A percentile compares a stretch with the other conserved stretches of the same genome.
These are phyloP conservation scores for Russula dissimulans DNA, from an alignment of 768 basidiomycete genomes.

Conservation along the genomic window DNA sequence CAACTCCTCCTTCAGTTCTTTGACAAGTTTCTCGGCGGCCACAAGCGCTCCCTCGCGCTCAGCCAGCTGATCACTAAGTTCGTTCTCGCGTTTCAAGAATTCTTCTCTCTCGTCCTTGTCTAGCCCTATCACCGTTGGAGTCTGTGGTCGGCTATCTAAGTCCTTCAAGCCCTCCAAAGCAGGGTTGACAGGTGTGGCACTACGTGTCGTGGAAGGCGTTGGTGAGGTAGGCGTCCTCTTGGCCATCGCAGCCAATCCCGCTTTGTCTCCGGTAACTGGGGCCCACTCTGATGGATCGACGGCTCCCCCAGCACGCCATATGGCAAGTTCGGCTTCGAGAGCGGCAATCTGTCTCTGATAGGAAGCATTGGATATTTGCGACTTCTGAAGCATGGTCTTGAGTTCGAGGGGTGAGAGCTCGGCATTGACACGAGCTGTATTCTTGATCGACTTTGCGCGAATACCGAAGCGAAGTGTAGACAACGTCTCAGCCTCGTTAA, in stretches of 20 bases:
- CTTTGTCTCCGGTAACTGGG: conserved; percentile 47
- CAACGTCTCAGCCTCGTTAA: conserved; percentile 94
- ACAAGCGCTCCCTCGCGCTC: conserved; percentile 81
- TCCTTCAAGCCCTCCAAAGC: conserved; percentile 65
- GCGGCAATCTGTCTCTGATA: conserved; percentile 82
- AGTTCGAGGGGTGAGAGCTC: conserved; percentile 95
- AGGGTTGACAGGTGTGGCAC: conserved; percentile 70
- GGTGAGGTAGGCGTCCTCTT: conserved; percentile 47
- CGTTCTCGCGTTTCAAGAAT: conserved; percentile 93
- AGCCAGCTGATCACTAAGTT: conserved; percentile 84
- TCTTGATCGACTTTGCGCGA: conserved; percentile 99
- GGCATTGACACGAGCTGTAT: conserved; percentile 96
- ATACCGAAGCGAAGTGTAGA: conserved; percentile 98
- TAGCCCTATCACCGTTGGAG: conserved; percentile 78
- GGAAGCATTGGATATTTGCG: conserved; percentile 73
- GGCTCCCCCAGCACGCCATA: conserved; percentile 81
- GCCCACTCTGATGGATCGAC: conserved; percentile 85
- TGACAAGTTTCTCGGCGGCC: conserved; percentile 77
- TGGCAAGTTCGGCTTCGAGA: conserved; percentile 81
- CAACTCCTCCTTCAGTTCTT: conserved; percentile 84
- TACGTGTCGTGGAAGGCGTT: conserved; percentile 53
- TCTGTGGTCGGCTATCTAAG: conserved; percentile 79
- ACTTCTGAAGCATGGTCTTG: conserved; percentile 84
- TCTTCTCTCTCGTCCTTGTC: conserved; percentile 98
- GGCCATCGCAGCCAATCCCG: conserved; percentile 33